These are phyloP conservation scores for Ceratonia siliqua DNA, from an alignment of 306 rosid species.

Conservation along the genomic window DNA sequence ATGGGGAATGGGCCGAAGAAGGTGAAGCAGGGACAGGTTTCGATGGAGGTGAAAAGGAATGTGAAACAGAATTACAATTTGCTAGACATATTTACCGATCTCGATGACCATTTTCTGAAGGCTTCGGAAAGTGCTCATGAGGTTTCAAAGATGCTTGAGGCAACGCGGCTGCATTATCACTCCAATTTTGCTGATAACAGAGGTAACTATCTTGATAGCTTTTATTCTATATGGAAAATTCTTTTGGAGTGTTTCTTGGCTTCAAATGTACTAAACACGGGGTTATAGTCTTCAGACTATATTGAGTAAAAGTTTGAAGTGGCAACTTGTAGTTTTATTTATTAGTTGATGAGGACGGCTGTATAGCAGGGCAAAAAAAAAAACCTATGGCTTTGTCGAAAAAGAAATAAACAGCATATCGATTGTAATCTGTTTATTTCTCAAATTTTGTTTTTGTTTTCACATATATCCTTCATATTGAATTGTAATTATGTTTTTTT, in stretches of 20 bases:
- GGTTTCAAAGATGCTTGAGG: slow-evolving; percentile 96
- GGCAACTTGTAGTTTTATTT: neutral
- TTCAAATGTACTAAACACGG: neutral
- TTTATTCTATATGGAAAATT: slow-evolving; percentile 15
- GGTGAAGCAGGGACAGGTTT: slow-evolving; percentile 46
- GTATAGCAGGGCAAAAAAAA: no score
- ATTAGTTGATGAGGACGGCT: neutral
- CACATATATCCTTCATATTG: neutral
- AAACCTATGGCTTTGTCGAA: neutral
- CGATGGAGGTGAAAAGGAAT: slow-evolving; percentile 53
- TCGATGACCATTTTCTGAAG: slow-evolving; percentile 86
- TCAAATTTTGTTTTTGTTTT: neutral
- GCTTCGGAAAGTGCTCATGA: slow-evolving; percentile 91
- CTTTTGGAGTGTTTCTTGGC: slow-evolving; percentile 8
- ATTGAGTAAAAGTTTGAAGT: slow-evolving; percentile 1
- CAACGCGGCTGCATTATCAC: slow-evolving; percentile 88
- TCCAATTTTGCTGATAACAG: slow-evolving; percentile 96
- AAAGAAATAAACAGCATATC: neutral
- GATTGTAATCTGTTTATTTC: neutral
- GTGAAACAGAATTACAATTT: slow-evolving; percentile 45
- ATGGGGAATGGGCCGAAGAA: slow-evolving; percentile 45
- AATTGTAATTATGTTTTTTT: neutral
- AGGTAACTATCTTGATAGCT: slow-evolving; percentile 44
- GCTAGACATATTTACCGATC: slow-evolving; percentile 48
- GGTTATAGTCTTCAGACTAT: no score